Conservation (phyloP, 2,329 filamentous ascomycete genomes). For the Acrodontium crateriforme region DNA sequence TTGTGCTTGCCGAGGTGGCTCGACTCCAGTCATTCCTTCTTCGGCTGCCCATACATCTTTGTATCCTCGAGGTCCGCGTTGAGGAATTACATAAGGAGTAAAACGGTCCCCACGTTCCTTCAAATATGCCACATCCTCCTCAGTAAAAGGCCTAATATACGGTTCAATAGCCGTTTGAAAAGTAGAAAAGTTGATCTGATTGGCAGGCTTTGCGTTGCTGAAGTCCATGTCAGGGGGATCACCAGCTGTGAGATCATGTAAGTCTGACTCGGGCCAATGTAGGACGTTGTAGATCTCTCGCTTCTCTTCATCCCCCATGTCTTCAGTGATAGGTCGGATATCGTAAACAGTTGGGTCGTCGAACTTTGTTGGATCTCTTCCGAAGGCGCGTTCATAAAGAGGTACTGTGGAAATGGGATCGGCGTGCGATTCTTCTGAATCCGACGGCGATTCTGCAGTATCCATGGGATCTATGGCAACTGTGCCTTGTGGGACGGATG, state of each 20-base stretch:
- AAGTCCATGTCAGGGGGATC: conserved; percentile 90
- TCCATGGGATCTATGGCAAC: conserved; percentile 35
- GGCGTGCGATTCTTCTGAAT: conserved; percentile 41
- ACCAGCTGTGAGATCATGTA: conserved; percentile 75
- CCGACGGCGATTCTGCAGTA: conserved; percentile 45
- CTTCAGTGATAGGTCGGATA: conserved; percentile 59
- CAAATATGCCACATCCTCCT: conserved; percentile 88
- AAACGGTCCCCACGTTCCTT: conserved; percentile 73
- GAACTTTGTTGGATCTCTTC: conserved; percentile 82
- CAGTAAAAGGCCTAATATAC: conserved; percentile 75
- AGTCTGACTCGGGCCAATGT: conserved; percentile 64
- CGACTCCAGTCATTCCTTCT: conserved; percentile 65
- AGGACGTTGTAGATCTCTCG: conserved; percentile 81
- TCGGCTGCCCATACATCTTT: conserved; percentile 88
- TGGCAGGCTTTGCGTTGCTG: conserved; percentile 80
- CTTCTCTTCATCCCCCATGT: conserved; percentile 73
- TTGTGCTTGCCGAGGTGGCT: conserved; percentile 49
- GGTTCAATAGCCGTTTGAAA: conserved; percentile 89
- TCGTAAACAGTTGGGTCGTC: conserved; percentile 88
- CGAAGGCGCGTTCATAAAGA: conserved; percentile 69
- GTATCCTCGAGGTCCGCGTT: conserved; percentile 73
- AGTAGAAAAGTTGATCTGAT: conserved; percentile 85
- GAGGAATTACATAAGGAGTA: conserved; percentile 73
- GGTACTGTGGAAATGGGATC: conserved; percentile 45
- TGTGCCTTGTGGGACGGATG: conserved; percentile 17